These are phyloP conservation scores for Exophiala phaeomuriformis DNA, from an alignment of 2,329 filamentous ascomycete genomes.

Conservation along the genomic window DNA sequence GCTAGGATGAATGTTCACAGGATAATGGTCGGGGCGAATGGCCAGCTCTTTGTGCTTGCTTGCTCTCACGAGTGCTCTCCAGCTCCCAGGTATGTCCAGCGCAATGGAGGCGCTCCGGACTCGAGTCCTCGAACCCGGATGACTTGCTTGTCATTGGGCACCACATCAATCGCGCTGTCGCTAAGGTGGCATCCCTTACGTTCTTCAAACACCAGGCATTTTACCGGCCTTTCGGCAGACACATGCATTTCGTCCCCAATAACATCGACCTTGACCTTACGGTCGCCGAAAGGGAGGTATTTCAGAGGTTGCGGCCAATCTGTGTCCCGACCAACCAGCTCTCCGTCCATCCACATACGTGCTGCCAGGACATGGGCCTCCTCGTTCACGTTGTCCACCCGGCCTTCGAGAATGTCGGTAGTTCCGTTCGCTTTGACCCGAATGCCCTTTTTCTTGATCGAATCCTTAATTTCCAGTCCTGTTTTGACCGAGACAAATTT, in stretches of 20 bases:
- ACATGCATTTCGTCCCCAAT: conserved; percentile 40
- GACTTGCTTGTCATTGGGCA: conserved; percentile 51
- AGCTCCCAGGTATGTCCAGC: conserved; percentile 28
- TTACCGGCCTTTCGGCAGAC: conserved; percentile 47
- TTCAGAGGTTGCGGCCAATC: conserved; percentile 58
- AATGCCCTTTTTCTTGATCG: conserved; percentile 43
- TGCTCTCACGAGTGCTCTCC: conserved; percentile 24
- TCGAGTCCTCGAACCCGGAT: conserved; percentile 29
- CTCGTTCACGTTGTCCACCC: conserved; percentile 41
- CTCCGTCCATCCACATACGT: conserved; percentile 46
- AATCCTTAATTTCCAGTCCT: conserved; percentile 49
- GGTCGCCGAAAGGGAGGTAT: conserved; percentile 48
- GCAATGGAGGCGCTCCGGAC: conserved; percentile 19
- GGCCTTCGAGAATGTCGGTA: conserved; percentile 46
- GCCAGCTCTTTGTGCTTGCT: not conserved
- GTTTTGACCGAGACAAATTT: conserved; percentile 49
- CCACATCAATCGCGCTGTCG: conserved; percentile 52
- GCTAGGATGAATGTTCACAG: no score
- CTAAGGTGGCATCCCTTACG: conserved; percentile 47
- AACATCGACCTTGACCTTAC: conserved; percentile 43
- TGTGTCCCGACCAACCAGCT: conserved; percentile 48
- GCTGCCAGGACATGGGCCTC: conserved; percentile 50
- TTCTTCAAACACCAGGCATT: conserved; percentile 56
- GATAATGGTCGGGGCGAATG: no score
- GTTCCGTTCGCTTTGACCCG: conserved; percentile 48